A percentile compares a stretch with the other conserved stretches of the same genome.
These are phyloP conservation scores for Leucocoprinus sp. DNA, from an alignment of 768 basidiomycete genomes.

Conservation along the genomic window DNA sequence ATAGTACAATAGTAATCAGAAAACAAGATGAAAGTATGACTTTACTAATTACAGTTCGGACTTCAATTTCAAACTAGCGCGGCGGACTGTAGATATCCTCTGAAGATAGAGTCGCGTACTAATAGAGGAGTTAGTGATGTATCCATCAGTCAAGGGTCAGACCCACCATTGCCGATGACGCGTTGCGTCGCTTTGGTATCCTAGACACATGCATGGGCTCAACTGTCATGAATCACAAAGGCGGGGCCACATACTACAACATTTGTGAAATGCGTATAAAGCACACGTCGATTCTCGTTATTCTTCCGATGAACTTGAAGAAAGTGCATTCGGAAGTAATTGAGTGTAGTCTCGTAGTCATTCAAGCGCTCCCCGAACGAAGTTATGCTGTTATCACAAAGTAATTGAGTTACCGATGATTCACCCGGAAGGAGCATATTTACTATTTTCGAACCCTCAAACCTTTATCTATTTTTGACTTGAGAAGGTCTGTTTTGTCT, in stretches of 20 bases:
- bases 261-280: conserved; percentile 77
- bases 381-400: conserved; percentile 47
- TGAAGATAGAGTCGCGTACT: conserved; percentile 73
- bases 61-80: conserved; percentile 44
- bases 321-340: conserved; percentile 86
- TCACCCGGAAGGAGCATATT: conserved; percentile 17
- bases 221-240: conserved; percentile 1
- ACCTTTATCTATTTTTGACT: conserved; percentile 61
- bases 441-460: conserved; percentile 75
- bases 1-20: conserved; percentile 5
- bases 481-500: conserved; percentile 78
- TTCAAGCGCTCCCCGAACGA: conserved; percentile 78
- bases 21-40: neutral
- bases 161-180: conserved; percentile 73
- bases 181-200: conserved; percentile 79
- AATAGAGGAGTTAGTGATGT: too few species aligned
- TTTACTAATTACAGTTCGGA: neutral
- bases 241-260: conserved; percentile 48
- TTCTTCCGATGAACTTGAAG: conserved; percentile 73
- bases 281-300: conserved; percentile 70
- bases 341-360: conserved; percentile 72
- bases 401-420: neutral
- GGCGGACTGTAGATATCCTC: conserved; percentile 66
- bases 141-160: too few species aligned
- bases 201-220: conserved; percentile 25